Evolutionary conservation across 495 filamentous ascomycete species (phyloP).

Genomic region (Collariella sp.): DNA sequence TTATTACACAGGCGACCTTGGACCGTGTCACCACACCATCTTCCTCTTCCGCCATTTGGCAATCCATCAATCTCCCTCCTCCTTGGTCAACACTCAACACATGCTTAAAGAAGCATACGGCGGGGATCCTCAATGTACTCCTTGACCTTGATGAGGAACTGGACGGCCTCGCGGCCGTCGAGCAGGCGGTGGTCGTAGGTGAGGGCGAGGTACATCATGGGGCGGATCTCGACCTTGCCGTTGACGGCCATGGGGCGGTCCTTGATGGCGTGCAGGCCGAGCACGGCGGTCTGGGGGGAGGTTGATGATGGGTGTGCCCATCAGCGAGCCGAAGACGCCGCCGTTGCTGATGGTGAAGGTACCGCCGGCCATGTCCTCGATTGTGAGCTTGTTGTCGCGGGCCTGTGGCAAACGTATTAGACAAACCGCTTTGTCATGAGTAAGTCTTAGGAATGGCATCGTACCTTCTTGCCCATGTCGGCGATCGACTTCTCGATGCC

Average conservation of each 20-base stretch:
- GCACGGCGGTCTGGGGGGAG: constrained; percentile 88
- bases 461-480: constrained; percentile 87
- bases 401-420: constrained; percentile 47
- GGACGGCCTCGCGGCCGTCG: constrained; percentile 92
- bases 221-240: constrained; percentile 86
- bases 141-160: constrained; percentile 96
- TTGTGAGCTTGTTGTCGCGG: constrained; percentile 91
- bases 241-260: constrained; percentile 83
- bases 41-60: not conserved
- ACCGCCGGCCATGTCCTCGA: constrained; percentile 98
- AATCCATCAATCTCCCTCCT: not conserved
- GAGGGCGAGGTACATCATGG: constrained; percentile 98
- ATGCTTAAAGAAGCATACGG: constrained; percentile 67
- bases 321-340: constrained; percentile 60
- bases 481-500: constrained; percentile 89
- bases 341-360: constrained; percentile 99
- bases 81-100: not conserved
- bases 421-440: not conserved
- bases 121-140: constrained; percentile 97
- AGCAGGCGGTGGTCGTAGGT: constrained; percentile 96
- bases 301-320: constrained; percentile 99
- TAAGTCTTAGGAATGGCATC: not conserved
- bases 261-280: constrained; percentile 97
- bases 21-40: not conserved
- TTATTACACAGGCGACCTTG: not conserved